A percentile compares a stretch with the other conserved stretches of the same genome.
These are phyloP conservation scores for Phyllosticta ampelicida DNA, from an alignment of 2,329 filamentous ascomycete species.

Conservation along the genomic window DNA sequence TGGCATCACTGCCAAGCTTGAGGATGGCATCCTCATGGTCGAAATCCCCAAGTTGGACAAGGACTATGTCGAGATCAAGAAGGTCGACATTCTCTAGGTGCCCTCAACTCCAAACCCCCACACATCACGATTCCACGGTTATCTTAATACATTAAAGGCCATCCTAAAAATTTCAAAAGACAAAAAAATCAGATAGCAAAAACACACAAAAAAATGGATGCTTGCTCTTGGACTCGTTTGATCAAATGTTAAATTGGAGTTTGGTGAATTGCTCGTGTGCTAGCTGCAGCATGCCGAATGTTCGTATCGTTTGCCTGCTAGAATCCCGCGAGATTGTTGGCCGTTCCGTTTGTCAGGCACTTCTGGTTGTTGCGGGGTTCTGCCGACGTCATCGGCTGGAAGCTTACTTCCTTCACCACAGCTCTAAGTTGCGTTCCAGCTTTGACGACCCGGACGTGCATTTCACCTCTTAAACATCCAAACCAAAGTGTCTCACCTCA, in stretches of 20 bases:
- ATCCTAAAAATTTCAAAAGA: not conserved
- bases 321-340: not conserved
- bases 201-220: slow-evolving; percentile 6
- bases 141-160: not conserved
- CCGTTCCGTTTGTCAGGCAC: not conserved
- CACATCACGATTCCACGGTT: not conserved
- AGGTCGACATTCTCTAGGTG: slow-evolving; percentile 39
- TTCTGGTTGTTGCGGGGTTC: slow-evolving; percentile 3
- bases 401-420: not conserved
- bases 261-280: not conserved
- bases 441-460: not conserved
- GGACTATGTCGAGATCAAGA: slow-evolving; percentile 48
- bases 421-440: not conserved
- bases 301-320: not conserved
- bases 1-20: slow-evolving; percentile 62
- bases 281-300: not conserved
- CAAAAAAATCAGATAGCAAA: not conserved
- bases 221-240: not conserved
- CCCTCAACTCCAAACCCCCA: not conserved
- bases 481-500: not conserved
- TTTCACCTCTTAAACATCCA: not conserved
- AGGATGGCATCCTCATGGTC: slow-evolving; percentile 67
- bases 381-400: slow-evolving; percentile 6
- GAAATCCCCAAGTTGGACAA: slow-evolving; percentile 64
- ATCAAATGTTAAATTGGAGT: not conserved